A percentile compares a stretch with the other conserved stretches of the same genome.
Evolutionary conservation across 1,284 basidiomycete species (phyloP).

Genomic region (Cryptococcus sp.): DNA sequence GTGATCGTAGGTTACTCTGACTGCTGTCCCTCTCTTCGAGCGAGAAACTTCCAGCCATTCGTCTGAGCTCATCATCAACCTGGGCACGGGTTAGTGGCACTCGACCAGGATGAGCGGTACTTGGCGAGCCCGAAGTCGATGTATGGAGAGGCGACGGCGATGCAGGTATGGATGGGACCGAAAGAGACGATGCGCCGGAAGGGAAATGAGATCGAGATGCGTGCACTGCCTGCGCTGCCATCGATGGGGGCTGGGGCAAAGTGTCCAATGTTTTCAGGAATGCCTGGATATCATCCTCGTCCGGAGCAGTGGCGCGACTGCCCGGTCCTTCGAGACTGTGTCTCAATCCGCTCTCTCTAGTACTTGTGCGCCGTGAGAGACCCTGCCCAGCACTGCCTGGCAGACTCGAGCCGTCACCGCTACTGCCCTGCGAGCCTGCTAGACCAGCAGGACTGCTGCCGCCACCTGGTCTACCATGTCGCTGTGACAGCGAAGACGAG

Average conservation of each 20-base stretch:
- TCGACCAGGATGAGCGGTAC: constrained; percentile 16
- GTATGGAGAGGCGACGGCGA: constrained; percentile 19
- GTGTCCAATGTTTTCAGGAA: constrained; percentile 51
- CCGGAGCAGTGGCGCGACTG: constrained; percentile 16
- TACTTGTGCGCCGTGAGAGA: constrained; percentile 32
- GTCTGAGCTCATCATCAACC: constrained; percentile 46
- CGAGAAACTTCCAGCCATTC: constrained; percentile 47
- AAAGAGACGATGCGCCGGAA: constrained; percentile 28
- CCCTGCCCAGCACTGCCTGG: constrained; percentile 20
- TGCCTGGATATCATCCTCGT: constrained; percentile 50
- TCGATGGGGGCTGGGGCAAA: constrained; percentile 41
- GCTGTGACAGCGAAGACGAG: constrained; percentile 41
- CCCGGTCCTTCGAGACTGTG: constrained; percentile 35
- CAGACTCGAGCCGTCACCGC: constrained; percentile 28
- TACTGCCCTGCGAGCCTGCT: constrained; percentile 26
- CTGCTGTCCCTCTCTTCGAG: constrained; percentile 10
- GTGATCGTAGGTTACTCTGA: too few relatives aligned
- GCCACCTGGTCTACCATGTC: constrained; percentile 13
- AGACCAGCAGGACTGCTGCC: constrained; percentile 11
- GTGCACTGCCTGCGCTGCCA: constrained; percentile 29
- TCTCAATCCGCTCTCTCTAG: constrained; percentile 36
- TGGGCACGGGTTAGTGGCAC: constrained; percentile 46
- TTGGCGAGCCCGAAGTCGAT: constrained; percentile 12
- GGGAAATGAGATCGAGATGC: constrained; percentile 31
- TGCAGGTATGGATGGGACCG: constrained; percentile 12